A percentile compares a stretch with the other conserved stretches of the same genome.
phyloP scores from a whole-genome alignment of 441 rosid genomes.

The Hura crepitans region DNA sequence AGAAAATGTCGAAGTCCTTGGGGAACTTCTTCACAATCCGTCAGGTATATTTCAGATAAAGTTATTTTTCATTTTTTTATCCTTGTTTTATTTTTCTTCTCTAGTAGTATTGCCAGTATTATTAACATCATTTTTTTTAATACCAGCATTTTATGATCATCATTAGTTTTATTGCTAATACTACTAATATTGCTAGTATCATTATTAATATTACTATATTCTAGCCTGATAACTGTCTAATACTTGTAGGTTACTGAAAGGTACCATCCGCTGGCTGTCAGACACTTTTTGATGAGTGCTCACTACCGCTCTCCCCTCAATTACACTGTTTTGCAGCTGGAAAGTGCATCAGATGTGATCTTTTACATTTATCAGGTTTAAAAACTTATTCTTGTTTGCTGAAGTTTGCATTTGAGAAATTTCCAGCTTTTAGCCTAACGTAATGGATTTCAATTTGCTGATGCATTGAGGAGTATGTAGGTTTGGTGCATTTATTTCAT shows the following conservation, averaged over 20 bases:
- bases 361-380: conserved; percentile 79
- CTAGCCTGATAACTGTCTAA: too few relatives aligned
- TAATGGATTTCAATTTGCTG: not conserved
- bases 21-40: conserved; percentile 78
- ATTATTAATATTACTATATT: too few relatives aligned
- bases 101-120: not conserved
- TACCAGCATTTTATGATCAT: not conserved
- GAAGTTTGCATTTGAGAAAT: not conserved
- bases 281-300: conserved; percentile 77
- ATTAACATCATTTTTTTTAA: too few relatives aligned
- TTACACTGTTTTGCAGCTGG: conserved; percentile 58
- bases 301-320: conserved; percentile 84
- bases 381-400: conserved; percentile 9
- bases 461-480: not conserved
- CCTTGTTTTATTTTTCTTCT: not conserved
- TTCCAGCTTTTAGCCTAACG: not conserved
- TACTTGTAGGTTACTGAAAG: conserved; percentile 51
- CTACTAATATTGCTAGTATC: too few relatives aligned
- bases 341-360: conserved; percentile 60
- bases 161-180: not conserved
- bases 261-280: conserved; percentile 79
- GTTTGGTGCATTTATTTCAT: not conserved
- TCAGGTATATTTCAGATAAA: conserved; percentile 38
- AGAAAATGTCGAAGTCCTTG: conserved; percentile 91
- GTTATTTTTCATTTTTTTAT: not conserved